A percentile compares a stretch with the other conserved stretches of the same genome.
Evolutionary conservation across 2,329 filamentous ascomycete species (phyloP).

Genomic region (Colletotrichum sp.): DNA sequence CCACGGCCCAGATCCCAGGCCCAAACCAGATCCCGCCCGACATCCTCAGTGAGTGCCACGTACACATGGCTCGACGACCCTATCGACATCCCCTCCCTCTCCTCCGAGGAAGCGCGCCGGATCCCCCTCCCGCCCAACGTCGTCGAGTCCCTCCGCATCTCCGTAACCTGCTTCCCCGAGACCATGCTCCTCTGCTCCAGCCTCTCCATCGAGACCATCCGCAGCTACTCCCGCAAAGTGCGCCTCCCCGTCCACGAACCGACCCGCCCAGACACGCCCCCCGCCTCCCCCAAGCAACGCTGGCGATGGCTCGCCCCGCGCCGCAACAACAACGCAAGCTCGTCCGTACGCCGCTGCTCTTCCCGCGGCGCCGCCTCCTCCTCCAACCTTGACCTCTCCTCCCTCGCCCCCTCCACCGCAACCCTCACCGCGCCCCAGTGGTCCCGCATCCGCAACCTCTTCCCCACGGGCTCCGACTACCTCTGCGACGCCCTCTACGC

Average conservation of each 20-base stretch:
- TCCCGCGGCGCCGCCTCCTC: background rate
- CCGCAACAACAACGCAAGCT: background rate
- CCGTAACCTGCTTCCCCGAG: conserved; percentile 62
- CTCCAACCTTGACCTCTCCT: conserved; percentile 2
- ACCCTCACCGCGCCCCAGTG: conserved; percentile 35
- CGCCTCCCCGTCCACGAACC: conserved; percentile 37
- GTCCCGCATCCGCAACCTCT: conserved; percentile 55
- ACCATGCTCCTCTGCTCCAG: conserved; percentile 62
- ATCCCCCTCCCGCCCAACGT: conserved; percentile 58
- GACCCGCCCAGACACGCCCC: conserved; percentile 9
- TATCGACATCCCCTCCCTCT: conserved; percentile 10
- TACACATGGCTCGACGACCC: conserved; percentile 24
- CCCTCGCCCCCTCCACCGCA: background rate
- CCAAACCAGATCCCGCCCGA: conserved; percentile 2
- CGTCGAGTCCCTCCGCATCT: conserved; percentile 59
- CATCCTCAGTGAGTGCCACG: conserved; percentile 5
- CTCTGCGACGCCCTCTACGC: conserved; percentile 65
- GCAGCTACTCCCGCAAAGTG: conserved; percentile 59
- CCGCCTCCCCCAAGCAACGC: conserved; percentile 17
- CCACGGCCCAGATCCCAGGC: conserved; percentile 5
- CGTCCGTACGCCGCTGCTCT: background rate
- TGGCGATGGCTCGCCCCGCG: conserved; percentile 23
- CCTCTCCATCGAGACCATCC: conserved; percentile 63
- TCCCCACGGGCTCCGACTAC: conserved; percentile 56
- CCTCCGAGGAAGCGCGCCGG: conserved; percentile 14